Evolutionary conservation across 2,329 filamentous ascomycete species (phyloP).

Genomic region (Nigrograna mackinnonii): DNA sequence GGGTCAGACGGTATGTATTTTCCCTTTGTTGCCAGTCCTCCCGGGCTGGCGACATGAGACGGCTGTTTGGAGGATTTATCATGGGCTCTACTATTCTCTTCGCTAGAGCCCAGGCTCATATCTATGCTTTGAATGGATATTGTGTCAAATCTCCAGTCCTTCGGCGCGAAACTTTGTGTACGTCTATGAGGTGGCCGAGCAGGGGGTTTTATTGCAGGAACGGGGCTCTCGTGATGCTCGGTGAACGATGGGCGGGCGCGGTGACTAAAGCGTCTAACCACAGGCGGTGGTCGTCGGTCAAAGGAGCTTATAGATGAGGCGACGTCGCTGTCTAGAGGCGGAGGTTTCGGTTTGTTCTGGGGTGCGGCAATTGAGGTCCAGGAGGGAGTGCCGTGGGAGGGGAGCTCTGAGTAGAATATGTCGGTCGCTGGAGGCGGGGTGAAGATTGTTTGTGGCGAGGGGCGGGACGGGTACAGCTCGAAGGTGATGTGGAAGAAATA

Average conservation of each 20-base stretch:
- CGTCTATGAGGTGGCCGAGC: conserved; percentile 19
- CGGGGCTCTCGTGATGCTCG: conserved; percentile 40
- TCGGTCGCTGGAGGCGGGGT: conserved; percentile 45
- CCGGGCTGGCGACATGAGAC: conserved; percentile 44
- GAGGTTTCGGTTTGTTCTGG: conserved; percentile 20
- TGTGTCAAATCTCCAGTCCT: conserved; percentile 82
- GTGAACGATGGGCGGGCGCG: conserved; percentile 37
- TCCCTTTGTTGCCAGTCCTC: conserved; percentile 79
- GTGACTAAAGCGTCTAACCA: conserved; percentile 31
- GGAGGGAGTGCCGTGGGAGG: conserved; percentile 43
- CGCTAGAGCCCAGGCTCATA: conserved; percentile 53
- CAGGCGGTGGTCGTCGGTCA: conserved; percentile 21
- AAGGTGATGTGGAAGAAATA: conserved; percentile 68
- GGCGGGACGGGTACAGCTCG: conserved; percentile 57
- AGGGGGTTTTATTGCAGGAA: conserved; percentile 41
- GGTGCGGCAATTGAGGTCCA: conserved; percentile 34
- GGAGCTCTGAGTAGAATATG: conserved; percentile 50
- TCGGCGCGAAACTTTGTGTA: conserved; percentile 33
- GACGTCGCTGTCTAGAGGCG: conserved; percentile 29
- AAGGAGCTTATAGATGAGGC: conserved; percentile 12
- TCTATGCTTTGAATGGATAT: conserved; percentile 82
- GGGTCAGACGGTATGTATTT: conserved; percentile 73
- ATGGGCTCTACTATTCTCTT: conserved; percentile 32
- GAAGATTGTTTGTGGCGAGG: conserved; percentile 36
- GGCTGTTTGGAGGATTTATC: conserved; percentile 43